phyloP scores from a whole-genome alignment of 2,329 filamentous ascomycete genomes.

The Trichophyton equinum region DNA sequence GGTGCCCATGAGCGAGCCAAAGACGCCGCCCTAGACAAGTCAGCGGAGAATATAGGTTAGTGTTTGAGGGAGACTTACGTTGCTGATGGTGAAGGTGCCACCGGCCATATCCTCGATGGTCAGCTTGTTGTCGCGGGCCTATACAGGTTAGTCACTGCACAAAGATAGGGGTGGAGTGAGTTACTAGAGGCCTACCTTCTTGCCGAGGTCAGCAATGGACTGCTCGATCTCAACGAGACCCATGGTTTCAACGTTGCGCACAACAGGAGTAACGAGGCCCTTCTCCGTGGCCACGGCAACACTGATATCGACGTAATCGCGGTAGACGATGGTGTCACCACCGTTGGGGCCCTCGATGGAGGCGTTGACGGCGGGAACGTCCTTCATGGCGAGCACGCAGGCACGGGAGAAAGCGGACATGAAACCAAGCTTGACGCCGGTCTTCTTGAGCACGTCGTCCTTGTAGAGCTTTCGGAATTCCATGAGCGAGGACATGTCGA shows the following conservation, averaged over 20 bases:
- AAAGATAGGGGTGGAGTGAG: not conserved
- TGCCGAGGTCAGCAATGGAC: slow-evolving; percentile 82
- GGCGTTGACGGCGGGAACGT: slow-evolving; percentile 88
- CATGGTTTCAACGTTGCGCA: slow-evolving; percentile 81
- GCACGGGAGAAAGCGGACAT: slow-evolving; percentile 96
- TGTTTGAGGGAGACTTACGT: slow-evolving; percentile 37
- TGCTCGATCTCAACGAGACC: slow-evolving; percentile 83
- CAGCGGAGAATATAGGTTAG: slow-evolving; percentile 11
- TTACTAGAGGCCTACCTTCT: slow-evolving; percentile 53
- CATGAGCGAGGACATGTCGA: slow-evolving; percentile 97
- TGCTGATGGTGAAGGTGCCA: slow-evolving; percentile 95
- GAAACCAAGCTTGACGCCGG: slow-evolving; percentile 95
- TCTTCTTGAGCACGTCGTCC: slow-evolving; percentile 90
- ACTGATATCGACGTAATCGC: slow-evolving; percentile 95
- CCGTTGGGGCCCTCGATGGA: slow-evolving; percentile 92
- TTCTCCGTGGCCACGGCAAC: slow-evolving; percentile 96
- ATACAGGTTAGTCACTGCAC: slow-evolving; percentile 4
- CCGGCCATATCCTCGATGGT: slow-evolving; percentile 99
- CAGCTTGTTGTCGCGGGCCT: slow-evolving; percentile 90
- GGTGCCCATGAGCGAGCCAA: slow-evolving; percentile 92
- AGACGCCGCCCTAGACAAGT: slow-evolving; percentile 58
- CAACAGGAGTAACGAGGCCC: slow-evolving; percentile 89
- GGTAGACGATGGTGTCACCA: slow-evolving; percentile 94
- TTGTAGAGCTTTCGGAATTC: slow-evolving; percentile 96
- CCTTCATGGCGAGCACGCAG: slow-evolving; percentile 80